phyloP scores from a whole-genome alignment of 1,284 basidiomycete species.

The Amylostereum chailletii region DNA sequence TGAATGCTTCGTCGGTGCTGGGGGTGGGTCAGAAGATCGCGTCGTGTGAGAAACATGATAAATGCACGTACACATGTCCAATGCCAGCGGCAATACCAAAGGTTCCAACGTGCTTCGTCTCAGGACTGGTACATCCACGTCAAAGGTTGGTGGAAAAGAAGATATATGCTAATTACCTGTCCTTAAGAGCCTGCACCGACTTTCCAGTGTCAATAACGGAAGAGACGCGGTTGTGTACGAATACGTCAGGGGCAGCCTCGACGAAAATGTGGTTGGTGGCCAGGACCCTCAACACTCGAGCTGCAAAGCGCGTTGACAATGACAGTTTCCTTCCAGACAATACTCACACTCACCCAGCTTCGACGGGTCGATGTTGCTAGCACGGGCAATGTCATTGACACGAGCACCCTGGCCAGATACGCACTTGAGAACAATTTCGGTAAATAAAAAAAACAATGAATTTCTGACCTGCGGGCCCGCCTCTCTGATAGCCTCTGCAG shows the following conservation, averaged over 20 bases:
- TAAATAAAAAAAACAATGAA: not conserved
- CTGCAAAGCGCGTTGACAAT: conserved; percentile 13
- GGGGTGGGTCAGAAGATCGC: no score
- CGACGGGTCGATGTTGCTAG: conserved; percentile 18
- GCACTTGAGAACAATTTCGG: not conserved
- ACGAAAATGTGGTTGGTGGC: conserved; percentile 32
- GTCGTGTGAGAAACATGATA: no score
- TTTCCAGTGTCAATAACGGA: conserved; percentile 32
- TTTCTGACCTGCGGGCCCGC: not conserved
- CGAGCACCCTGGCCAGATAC: conserved; percentile 22
- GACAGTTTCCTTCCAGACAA: not conserved
- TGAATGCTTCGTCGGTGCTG: conserved; percentile 28
- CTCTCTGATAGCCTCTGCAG: not conserved
- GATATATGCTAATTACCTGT: conserved; percentile 18
- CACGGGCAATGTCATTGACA: conserved; percentile 25
- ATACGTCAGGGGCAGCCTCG: conserved; percentile 33
- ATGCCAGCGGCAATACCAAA: not conserved
- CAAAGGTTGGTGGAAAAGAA: conserved; percentile 7
- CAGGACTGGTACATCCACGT: conserved; percentile 7
- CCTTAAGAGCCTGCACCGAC: conserved; percentile 19
- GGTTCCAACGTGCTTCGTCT: not conserved
- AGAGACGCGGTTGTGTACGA: conserved; percentile 33
- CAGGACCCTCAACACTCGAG: conserved; percentile 29
- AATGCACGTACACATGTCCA: not conserved
- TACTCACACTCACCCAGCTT: conserved; percentile 22